These are phyloP conservation scores for Leccinum arenicola DNA, from an alignment of 768 basidiomycete genomes.

Conservation along the genomic window DNA sequence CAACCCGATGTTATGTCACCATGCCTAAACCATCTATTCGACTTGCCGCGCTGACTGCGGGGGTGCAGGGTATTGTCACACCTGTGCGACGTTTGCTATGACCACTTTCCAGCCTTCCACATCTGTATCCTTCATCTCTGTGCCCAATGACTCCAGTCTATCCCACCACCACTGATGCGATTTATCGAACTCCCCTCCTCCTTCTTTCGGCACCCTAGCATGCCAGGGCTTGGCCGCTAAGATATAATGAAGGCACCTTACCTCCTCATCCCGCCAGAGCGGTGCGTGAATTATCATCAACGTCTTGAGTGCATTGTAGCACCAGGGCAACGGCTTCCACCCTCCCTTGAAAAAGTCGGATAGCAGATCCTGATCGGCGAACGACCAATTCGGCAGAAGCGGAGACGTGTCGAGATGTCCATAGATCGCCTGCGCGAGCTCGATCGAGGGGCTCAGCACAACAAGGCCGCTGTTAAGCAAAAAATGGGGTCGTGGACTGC, in stretches of 20 bases:
- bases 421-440: slow-evolving; percentile 52
- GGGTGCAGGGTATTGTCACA: neutral
- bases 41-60: neutral
- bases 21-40: neutral
- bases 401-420: slow-evolving; percentile 44
- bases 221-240: slow-evolving; percentile 86
- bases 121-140: slow-evolving; percentile 44
- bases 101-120: slow-evolving; percentile 50
- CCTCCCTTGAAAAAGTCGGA: slow-evolving; percentile 72
- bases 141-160: slow-evolving; percentile 43
- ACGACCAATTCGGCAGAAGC: slow-evolving; percentile 54
- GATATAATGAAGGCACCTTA: slow-evolving; percentile 87
- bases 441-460: slow-evolving; percentile 71
- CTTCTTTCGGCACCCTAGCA: slow-evolving; percentile 39
- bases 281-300: slow-evolving; percentile 64
- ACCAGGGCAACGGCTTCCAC: slow-evolving; percentile 81
- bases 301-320: slow-evolving; percentile 91
- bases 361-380: slow-evolving; percentile 93
- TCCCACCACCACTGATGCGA: slow-evolving; percentile 83
- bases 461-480: slow-evolving; percentile 91
- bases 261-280: slow-evolving; percentile 84
- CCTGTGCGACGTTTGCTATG: slow-evolving; percentile 43
- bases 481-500: slow-evolving; percentile 69
- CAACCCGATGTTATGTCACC: neutral
- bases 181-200: slow-evolving; percentile 47